Evolutionary conservation across 2,329 filamentous ascomycete genomes (phyloP).

Genomic region (Aureobasidium pullulans): DNA sequence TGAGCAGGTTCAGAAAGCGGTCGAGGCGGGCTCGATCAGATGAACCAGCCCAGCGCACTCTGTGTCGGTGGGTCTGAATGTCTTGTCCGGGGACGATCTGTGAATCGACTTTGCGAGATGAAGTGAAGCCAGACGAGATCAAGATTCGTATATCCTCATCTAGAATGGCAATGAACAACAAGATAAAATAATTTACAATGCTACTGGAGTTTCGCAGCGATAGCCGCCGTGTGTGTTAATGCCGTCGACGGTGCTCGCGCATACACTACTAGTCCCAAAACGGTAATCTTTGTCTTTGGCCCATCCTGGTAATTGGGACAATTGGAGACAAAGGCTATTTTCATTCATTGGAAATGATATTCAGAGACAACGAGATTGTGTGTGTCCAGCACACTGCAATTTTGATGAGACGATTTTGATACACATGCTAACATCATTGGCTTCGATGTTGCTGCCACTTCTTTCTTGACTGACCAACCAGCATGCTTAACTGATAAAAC

Average conservation of each 20-base stretch:
- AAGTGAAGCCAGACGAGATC: neutral
- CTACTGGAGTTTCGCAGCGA: neutral
- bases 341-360: too few relatives aligned
- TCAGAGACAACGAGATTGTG: neutral
- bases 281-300: constrained; percentile 1
- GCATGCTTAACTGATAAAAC: constrained; percentile 78
- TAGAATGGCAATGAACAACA: neutral
- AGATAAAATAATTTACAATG: neutral
- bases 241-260: neutral
- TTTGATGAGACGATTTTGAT: neutral
- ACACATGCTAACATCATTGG: neutral
- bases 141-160: neutral
- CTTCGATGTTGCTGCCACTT: neutral
- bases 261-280: neutral
- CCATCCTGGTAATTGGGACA: too few relatives aligned
- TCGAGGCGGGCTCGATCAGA: constrained; percentile 7
- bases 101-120: neutral
- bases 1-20: neutral
- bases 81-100: neutral
- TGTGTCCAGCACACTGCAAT: neutral
- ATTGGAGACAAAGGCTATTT: too few relatives aligned
- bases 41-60: constrained; percentile 2
- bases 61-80: neutral
- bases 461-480: neutral
- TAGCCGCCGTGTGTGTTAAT: neutral